A percentile compares a stretch with the other conserved stretches of the same genome.
Conservation (phyloP, 2,329 filamentous ascomycete genomes). For the Pseudocercospora fuligena region DNA sequence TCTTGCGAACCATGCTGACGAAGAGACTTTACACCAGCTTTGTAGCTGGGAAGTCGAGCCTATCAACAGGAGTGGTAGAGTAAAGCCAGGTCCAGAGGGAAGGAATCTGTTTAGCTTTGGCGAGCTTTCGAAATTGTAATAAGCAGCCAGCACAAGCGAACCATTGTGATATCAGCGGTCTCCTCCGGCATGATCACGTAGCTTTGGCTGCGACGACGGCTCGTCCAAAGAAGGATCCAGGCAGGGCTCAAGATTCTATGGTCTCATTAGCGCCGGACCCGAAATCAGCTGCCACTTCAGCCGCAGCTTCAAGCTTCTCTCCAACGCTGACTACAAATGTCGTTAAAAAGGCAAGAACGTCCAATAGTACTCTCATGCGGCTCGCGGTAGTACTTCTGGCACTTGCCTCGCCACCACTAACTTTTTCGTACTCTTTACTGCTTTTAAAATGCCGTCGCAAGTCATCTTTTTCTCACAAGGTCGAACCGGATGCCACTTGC, state of each 20-base stretch:
- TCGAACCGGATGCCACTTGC: constrained; percentile 1
- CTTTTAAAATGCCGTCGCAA: not conserved
- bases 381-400: not conserved
- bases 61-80: constrained; percentile 55
- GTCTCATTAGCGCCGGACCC: not conserved
- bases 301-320: not conserved
- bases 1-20: constrained; percentile 62
- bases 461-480: not conserved
- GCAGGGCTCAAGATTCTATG: not conserved
- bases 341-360: not conserved
- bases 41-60: constrained; percentile 51
- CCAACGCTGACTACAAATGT: not conserved
- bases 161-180: too few relatives aligned
- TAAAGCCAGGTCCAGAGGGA: constrained; percentile 42
- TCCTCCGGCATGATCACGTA: not conserved
- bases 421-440: not conserved
- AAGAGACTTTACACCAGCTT: constrained; percentile 53
- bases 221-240: not conserved
- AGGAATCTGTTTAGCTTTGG: constrained; percentile 47
- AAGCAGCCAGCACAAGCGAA: not conserved
- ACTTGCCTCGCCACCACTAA: not conserved
- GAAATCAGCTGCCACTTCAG: not conserved
- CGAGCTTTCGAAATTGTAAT: constrained; percentile 25
- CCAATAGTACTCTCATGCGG: too few relatives aligned
- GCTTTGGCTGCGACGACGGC: not conserved